Percentiles rank a stretch among this genome's conserved stretches.
These are phyloP conservation scores for Pseudopediastrum boryanum DNA, from an alignment of 139 green algal species.

Conservation along the genomic window DNA sequence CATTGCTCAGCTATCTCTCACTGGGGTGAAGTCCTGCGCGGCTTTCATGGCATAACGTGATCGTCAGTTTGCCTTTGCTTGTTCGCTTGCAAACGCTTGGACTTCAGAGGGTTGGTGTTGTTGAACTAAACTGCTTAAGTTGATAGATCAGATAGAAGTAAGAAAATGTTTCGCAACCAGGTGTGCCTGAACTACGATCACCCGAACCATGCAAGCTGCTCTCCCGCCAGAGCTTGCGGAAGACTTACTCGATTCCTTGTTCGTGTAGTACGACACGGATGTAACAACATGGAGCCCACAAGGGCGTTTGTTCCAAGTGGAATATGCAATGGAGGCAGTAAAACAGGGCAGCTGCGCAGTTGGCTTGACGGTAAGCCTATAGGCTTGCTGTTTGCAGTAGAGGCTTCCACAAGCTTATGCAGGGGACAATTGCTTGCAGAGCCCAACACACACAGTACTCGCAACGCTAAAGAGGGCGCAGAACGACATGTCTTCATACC, in stretches of 20 bases:
- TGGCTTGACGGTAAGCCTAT: constrained; percentile 78
- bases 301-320: constrained; percentile 94
- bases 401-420: background rate
- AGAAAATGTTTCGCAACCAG: constrained; percentile 34
- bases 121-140: background rate
- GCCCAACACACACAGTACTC: constrained; percentile 88
- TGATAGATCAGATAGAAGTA: background rate
- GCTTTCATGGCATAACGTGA: no score
- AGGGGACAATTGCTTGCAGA: constrained; percentile 51
- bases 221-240: background rate
- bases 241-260: background rate
- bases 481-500: constrained; percentile 90
- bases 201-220: background rate
- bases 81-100: no score
- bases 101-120: no score
- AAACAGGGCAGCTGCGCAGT: constrained; percentile 96
- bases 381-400: background rate
- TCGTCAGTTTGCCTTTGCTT: no score
- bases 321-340: constrained; percentile 99
- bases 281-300: constrained; percentile 96
- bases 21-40: no score
- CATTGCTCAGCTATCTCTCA: no score
- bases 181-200: constrained; percentile 17
- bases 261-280: constrained; percentile 96
- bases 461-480: constrained; percentile 90